phyloP scores from a whole-genome alignment of 2,329 filamentous ascomycete genomes.

The Paecilomyces niveus region DNA sequence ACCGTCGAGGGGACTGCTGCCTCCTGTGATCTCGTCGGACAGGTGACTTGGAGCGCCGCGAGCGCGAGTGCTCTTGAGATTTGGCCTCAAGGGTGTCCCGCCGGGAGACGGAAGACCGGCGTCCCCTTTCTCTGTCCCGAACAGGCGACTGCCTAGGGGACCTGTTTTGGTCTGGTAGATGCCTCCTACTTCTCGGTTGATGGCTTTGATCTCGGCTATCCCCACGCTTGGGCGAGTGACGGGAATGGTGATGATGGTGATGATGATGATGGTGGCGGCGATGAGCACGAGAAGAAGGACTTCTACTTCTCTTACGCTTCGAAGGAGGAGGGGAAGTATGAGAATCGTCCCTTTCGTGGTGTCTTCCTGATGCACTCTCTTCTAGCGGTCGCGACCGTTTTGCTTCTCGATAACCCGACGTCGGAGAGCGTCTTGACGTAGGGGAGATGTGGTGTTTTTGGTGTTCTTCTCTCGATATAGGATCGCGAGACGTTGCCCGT shows the following conservation, averaged over 20 bases:
- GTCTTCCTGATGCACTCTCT: constrained; percentile 13
- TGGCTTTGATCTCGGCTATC: constrained; percentile 32
- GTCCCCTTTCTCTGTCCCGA: constrained; percentile 25
- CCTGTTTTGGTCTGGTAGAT: constrained; percentile 24
- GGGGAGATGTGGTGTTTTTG: constrained; percentile 16
- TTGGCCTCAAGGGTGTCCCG: constrained; percentile 14
- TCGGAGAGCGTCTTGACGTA: constrained; percentile 4
- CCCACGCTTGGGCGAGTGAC: constrained; percentile 19
- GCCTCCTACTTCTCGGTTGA: constrained; percentile 27
- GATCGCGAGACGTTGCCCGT: constrained; percentile 17
- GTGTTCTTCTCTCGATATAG: constrained; percentile 13
- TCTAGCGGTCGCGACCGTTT: constrained; percentile 12
- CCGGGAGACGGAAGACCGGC: constrained; percentile 19
- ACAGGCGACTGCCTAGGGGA: constrained; percentile 27
- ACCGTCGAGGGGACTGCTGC: constrained; percentile 19
- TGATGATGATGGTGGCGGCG: constrained; percentile 17
- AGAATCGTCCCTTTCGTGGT: constrained; percentile 23
- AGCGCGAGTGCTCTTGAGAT: constrained; percentile 15
- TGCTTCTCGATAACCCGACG: constrained; percentile 13
- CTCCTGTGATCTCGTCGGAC: constrained; percentile 16
- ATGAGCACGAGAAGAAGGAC: constrained; percentile 29
- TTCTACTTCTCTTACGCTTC: constrained; percentile 35
- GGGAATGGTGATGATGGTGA: constrained; percentile 13
- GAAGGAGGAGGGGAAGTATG: constrained; percentile 22
- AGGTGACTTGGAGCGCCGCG: constrained; percentile 27